These are phyloP conservation scores for Solanum habrochaites DNA, from an alignment of 257 asterid genomes.

Conservation along the genomic window DNA sequence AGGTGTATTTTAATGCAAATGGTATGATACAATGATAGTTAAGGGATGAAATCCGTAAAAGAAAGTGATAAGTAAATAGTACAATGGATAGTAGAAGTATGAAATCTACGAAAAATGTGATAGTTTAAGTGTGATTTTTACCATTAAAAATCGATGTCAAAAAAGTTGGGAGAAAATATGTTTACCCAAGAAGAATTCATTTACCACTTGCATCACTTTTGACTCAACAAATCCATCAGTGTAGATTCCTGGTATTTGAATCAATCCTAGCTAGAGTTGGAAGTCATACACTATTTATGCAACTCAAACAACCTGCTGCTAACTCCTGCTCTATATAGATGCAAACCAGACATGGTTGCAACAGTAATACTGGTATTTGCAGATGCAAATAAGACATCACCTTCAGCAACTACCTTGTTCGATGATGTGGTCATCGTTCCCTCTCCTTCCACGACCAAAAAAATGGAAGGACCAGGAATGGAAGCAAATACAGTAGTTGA, in stretches of 20 bases:
- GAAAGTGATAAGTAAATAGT: not conserved
- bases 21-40: not conserved
- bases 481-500: slow-evolving; percentile 41
- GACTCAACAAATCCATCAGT: not conserved
- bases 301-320: slow-evolving; percentile 43
- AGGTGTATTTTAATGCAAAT: not conserved
- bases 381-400: slow-evolving; percentile 65
- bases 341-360: slow-evolving; percentile 29
- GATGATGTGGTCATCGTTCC: slow-evolving; percentile 34
- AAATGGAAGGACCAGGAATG: slow-evolving; percentile 64
- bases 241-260: not conserved
- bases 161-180: not conserved
- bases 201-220: not conserved
- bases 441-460: slow-evolving; percentile 43
- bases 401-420: slow-evolving; percentile 32
- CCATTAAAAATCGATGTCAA: not conserved
- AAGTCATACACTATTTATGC: not conserved
- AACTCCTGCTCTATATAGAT: slow-evolving; percentile 70
- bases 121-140: not conserved
- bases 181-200: not conserved
- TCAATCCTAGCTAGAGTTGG: not conserved
- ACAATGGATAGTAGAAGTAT: not conserved
- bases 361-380: slow-evolving; percentile 36
- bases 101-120: not conserved
- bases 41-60: not conserved